These are phyloP conservation scores for Arachnopeziza araneosa DNA, from an alignment of 2,329 filamentous ascomycete genomes.

Conservation along the genomic window DNA sequence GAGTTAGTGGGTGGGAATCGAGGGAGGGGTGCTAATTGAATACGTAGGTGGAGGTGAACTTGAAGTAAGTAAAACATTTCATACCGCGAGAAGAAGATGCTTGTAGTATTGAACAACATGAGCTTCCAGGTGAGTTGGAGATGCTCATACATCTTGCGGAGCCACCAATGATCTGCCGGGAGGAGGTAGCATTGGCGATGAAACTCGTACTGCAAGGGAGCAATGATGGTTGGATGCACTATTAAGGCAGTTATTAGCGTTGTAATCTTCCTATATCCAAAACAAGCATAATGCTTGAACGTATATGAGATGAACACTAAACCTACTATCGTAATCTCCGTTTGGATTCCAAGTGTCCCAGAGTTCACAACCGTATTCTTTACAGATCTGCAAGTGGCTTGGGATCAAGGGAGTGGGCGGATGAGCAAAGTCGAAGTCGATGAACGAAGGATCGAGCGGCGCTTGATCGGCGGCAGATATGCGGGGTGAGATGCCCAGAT, in stretches of 20 bases:
- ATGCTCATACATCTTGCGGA: not conserved
- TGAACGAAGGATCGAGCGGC: not conserved
- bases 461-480: too few relatives aligned
- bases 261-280: too few relatives aligned
- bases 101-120: not conserved
- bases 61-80: not conserved
- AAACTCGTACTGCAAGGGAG: not conserved
- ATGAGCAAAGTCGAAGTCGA: not conserved
- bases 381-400: not conserved
- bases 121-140: not conserved
- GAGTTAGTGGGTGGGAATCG: not conserved
- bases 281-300: not conserved
- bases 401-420: not conserved
- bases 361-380: not conserved
- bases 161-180: not conserved
- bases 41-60: not conserved
- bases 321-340: not conserved
- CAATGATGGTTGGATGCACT: not conserved
- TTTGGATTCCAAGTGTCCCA: not conserved
- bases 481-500: too few relatives aligned
- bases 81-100: not conserved
- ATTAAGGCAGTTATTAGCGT: not conserved
- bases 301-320: not conserved
- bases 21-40: not conserved
- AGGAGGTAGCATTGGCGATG: not conserved